These are phyloP conservation scores for Epichloe hybrida DNA, from an alignment of 2,329 filamentous ascomycete species.

Conservation along the genomic window DNA sequence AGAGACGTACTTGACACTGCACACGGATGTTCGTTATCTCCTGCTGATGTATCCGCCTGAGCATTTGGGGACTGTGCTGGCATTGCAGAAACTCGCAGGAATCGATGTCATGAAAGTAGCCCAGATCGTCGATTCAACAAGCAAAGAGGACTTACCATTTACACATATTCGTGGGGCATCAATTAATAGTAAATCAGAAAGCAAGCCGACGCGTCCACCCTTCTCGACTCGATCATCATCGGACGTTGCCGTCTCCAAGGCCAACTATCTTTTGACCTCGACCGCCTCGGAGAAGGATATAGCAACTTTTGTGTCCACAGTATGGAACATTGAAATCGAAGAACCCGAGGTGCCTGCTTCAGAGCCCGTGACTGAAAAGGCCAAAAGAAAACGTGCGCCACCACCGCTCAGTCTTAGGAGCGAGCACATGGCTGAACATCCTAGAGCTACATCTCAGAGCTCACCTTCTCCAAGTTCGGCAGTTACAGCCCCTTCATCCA, in stretches of 20 bases:
- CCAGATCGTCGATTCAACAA: slow-evolving; percentile 36
- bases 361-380: slow-evolving; percentile 17
- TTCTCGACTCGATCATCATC: slow-evolving; percentile 14
- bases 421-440: slow-evolving; percentile 18
- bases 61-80: slow-evolving; percentile 42
- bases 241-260: slow-evolving; percentile 30
- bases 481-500: neutral
- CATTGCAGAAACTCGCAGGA: slow-evolving; percentile 44
- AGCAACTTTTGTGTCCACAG: slow-evolving; percentile 36
- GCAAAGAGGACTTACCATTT: slow-evolving; percentile 23
- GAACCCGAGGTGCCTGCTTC: slow-evolving; percentile 22
- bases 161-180: slow-evolving; percentile 25
- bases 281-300: slow-evolving; percentile 41
- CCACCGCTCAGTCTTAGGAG: slow-evolving; percentile 12
- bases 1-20: slow-evolving; percentile 42
- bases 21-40: slow-evolving; percentile 40
- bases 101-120: slow-evolving; percentile 43
- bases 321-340: slow-evolving; percentile 29
- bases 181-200: slow-evolving; percentile 13
- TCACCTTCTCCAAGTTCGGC: slow-evolving; percentile 9
- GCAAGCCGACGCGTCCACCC: slow-evolving; percentile 10
- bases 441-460: slow-evolving; percentile 12
- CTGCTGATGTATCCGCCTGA: slow-evolving; percentile 45
- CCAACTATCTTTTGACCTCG: slow-evolving; percentile 43
- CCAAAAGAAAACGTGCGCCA: slow-evolving; percentile 13